Conservation (phyloP, 192 early-diverging fungal species). For the Martensiomyces pterosporus region DNA sequence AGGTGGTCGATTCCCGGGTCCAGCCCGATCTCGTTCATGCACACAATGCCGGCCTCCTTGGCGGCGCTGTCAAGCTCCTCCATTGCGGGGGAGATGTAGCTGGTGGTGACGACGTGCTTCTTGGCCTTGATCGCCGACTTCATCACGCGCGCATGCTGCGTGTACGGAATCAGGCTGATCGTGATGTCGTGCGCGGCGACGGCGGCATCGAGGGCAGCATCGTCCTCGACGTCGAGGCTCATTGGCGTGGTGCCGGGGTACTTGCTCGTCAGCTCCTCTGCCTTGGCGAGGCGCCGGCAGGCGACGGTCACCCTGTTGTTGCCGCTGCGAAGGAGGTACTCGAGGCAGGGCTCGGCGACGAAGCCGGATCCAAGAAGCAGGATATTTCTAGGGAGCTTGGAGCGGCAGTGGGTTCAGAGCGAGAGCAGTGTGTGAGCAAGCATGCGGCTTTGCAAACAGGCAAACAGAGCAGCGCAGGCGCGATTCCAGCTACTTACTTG, state of each 20-base stretch:
- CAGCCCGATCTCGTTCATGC: slow-evolving; percentile 98
- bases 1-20: slow-evolving; percentile 99
- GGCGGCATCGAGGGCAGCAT: slow-evolving; percentile 63
- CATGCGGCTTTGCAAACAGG: no score
- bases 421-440: no score
- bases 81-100: slow-evolving; percentile 96
- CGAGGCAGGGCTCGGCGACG: slow-evolving; percentile 91
- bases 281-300: slow-evolving; percentile 70
- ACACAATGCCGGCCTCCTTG: slow-evolving; percentile 78
- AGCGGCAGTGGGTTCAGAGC: no score
- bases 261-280: slow-evolving; percentile 61
- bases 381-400: slow-evolving; percentile 86
- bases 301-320: slow-evolving; percentile 92
- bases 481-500: no score
- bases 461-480: no score
- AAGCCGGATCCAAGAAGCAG: slow-evolving; percentile 96
- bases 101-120: slow-evolving; percentile 95
- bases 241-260: slow-evolving; percentile 60
- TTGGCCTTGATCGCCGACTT: slow-evolving; percentile 85
- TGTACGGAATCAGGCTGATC: slow-evolving; percentile 90
- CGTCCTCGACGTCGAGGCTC: slow-evolving; percentile 77
- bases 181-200: slow-evolving; percentile 85
- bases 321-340: slow-evolving; percentile 84
- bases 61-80: slow-evolving; percentile 80
- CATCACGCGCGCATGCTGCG: slow-evolving; percentile 84